Evolutionary conservation across 177 flowering plant species (phyloP).

Genomic region (Vitis hybrid): DNA sequence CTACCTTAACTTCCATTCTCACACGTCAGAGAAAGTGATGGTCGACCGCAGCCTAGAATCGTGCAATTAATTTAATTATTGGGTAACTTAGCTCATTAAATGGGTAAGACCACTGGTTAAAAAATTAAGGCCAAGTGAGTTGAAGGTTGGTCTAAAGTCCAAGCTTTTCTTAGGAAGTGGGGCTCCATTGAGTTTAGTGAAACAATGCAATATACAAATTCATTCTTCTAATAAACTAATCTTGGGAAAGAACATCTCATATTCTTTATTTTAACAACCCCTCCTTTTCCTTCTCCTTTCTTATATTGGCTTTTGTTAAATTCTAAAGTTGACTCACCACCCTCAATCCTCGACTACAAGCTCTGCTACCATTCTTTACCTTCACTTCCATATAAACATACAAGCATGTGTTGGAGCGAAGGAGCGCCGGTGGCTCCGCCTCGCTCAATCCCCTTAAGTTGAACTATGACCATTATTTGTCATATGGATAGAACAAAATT

Average conservation of each 20-base stretch:
- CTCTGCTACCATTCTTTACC: too few relatives aligned
- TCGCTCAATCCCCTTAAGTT: background rate
- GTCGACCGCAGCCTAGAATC: background rate
- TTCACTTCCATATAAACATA: background rate
- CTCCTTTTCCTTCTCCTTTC: constrained; percentile 10
- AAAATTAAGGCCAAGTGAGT: background rate
- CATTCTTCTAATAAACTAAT: background rate
- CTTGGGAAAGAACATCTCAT: background rate
- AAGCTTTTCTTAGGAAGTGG: constrained; percentile 10
- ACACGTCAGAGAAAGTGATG: background rate
- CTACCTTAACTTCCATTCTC: background rate
- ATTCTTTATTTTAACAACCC: background rate
- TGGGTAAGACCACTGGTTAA: background rate
- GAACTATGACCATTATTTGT: too few relatives aligned
- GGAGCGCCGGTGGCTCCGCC: background rate
- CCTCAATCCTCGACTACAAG: background rate
- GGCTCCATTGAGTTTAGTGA: constrained; percentile 13
- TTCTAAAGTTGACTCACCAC: constrained; percentile 2
- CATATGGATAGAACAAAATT: too few relatives aligned
- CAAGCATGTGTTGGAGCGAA: background rate
- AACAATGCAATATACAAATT: background rate
- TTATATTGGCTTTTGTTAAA: background rate
- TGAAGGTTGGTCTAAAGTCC: background rate
- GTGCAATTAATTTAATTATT: background rate
- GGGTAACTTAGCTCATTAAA: background rate